Evolutionary conservation across 1,284 basidiomycete species (phyloP), one percentile per base, ranked within the genome.

Genomic region (Macrocystidia cucumis): DNA sequence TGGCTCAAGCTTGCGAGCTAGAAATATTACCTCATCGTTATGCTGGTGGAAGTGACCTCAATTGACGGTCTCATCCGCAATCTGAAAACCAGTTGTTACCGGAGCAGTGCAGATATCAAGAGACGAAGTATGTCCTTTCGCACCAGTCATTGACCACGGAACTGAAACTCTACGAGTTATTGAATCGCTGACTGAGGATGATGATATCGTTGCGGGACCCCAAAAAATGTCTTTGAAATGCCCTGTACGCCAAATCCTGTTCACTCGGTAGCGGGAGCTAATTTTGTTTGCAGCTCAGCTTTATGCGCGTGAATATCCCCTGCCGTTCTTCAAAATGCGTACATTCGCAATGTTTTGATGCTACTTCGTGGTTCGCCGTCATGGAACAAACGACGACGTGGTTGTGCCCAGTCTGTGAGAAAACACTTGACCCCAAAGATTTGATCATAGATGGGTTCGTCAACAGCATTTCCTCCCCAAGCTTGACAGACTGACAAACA

Each of bases 311-410:
- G 40, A 67, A 60, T 18, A 85, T 77, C 0, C 95, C 96, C 2
- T 84, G 88, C 52, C 84, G 95, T 11, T 93, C 95, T 0, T 70
- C 65, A 9, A 65, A 72, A 43, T 98, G 96, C 54, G 77, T 86
- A 14, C 96, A 98, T 57, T 66, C 89, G 2, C 91, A 96, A 51
- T 99, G 96, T 59, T 99, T 98, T 56, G 96, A 98, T 57, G 92
- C 93, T 0, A 72, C 73, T 13, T 91, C 87, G 33, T 98, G 93
- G 90, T 91, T 87, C 49, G 85, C 84, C 14, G 79, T 96, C 54
- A 98, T 97, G 76, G 89, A 95, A 50, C 86, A 91, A 60, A 95
- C 93, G 4, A 96, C 96, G 0, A 92, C 91, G 20, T 99, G 91
- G 87, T 59, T 84, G 25, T 98, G 96, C 57, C 95, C 96, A n/a